Evolutionary conservation across 345 rosid species (phyloP).

Genomic region (Firmiana major): DNA sequence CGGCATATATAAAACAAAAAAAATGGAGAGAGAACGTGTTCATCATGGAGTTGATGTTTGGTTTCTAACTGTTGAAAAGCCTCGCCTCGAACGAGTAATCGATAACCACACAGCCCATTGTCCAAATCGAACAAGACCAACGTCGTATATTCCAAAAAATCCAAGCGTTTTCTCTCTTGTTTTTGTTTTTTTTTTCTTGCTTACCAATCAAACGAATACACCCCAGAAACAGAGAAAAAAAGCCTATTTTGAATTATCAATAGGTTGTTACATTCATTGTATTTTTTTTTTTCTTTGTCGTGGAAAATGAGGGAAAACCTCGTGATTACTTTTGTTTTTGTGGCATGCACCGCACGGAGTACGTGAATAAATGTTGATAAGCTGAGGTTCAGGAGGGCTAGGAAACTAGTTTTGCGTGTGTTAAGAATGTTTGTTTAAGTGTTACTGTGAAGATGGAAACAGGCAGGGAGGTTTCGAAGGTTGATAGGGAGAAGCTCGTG

Average conservation of each 20-base stretch:
- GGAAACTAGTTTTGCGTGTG: neutral
- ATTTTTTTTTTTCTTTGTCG: neutral
- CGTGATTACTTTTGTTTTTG: conserved; percentile 11
- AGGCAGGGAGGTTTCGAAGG: conserved; percentile 20
- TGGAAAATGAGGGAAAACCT: conserved; percentile 3
- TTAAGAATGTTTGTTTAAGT: neutral
- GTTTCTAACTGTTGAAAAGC: neutral
- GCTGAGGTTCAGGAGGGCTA: neutral
- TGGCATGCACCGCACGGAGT: conserved; percentile 30
- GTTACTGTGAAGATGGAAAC: neutral
- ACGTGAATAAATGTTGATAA: conserved; percentile 21
- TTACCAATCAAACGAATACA: conserved; percentile 16
- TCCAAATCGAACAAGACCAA: conserved; percentile 27
- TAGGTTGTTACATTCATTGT: neutral
- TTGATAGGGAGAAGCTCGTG: conserved; percentile 23
- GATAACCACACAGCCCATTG: conserved; percentile 18
- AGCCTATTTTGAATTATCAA: neutral
- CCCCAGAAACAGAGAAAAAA: neutral
- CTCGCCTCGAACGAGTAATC: conserved; percentile 34
- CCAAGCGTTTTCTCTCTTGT: neutral
- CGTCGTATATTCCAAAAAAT: conserved; percentile 12
- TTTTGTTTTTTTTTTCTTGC: conserved; percentile 6
- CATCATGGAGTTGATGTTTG: neutral
- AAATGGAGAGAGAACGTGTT: neutral
- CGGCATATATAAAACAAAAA: neutral